phyloP scores from a whole-genome alignment of 2,329 filamentous ascomycete species.

The Fusarium napiforme region DNA sequence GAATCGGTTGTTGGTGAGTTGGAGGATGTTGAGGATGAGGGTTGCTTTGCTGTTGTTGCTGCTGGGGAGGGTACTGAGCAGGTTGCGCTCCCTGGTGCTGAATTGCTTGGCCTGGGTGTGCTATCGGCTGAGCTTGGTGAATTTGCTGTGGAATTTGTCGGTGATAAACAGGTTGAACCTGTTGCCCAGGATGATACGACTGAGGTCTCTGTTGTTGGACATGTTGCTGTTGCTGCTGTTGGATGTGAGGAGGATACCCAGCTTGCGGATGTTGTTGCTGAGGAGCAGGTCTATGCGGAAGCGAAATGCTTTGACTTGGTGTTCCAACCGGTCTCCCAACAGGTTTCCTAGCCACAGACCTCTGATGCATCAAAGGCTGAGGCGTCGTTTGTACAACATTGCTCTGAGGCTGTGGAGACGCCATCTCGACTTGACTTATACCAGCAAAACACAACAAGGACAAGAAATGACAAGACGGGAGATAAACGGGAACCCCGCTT shows the following conservation, averaged over 20 bases:
- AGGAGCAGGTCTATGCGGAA: slow-evolving; percentile 19
- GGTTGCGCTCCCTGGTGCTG: slow-evolving; percentile 1
- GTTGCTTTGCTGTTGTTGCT: neutral
- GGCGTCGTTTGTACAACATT: slow-evolving; percentile 1
- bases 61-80: slow-evolving; percentile 6
- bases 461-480: slow-evolving; percentile 32
- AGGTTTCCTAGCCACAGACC: slow-evolving; percentile 27
- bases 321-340: neutral
- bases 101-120: neutral
- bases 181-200: slow-evolving; percentile 13
- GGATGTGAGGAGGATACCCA: slow-evolving; percentile 16
- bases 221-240: slow-evolving; percentile 17
- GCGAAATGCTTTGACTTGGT: slow-evolving; percentile 2
- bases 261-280: neutral
- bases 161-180: neutral
- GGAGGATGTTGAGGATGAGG: neutral
- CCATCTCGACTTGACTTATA: slow-evolving; percentile 30
- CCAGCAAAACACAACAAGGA: neutral
- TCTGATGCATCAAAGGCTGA: slow-evolving; percentile 26
- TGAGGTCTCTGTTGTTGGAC: slow-evolving; percentile 15
- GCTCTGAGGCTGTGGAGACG: slow-evolving; percentile 25
- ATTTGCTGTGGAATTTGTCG: neutral
- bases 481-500: slow-evolving; percentile 4
- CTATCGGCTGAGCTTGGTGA: neutral
- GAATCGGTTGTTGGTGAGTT: neutral